Evolutionary conservation across 1,284 basidiomycete genomes (phyloP).

Genomic region (Trametes polyzona): DNA sequence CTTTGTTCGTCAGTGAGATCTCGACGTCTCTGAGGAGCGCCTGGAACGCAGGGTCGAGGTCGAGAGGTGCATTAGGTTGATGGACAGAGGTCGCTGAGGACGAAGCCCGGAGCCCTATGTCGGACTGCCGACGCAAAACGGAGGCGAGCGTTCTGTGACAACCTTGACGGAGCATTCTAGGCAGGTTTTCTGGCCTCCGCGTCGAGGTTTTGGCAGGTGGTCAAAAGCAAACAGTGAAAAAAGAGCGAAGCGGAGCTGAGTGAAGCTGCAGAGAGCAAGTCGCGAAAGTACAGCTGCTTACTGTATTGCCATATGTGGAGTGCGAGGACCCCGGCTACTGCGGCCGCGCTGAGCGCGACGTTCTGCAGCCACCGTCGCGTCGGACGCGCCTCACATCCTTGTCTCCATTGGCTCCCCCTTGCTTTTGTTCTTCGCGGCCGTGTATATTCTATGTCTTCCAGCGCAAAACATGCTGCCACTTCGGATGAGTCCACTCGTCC

Average conservation of each 20-base stretch:
- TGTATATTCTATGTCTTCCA: slow-evolving; percentile 9
- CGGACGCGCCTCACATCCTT: not conserved
- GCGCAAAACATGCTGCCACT: slow-evolving; percentile 7
- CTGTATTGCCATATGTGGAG: too few species aligned
- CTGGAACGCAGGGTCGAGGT: slow-evolving; percentile 66
- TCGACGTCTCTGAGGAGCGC: slow-evolving; percentile 67
- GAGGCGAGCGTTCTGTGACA: slow-evolving; percentile 22
- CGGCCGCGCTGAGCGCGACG: too few species aligned
- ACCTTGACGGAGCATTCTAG: slow-evolving; percentile 31
- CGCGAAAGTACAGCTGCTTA: too few species aligned
- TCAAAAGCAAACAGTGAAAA: too few species aligned
- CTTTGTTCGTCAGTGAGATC: slow-evolving; percentile 58
- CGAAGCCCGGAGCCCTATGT: slow-evolving; percentile 30
- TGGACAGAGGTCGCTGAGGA: slow-evolving; percentile 25
- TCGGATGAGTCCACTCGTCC: slow-evolving; percentile 27
- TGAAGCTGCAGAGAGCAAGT: too few species aligned
- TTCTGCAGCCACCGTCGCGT: too few species aligned
- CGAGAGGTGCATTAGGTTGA: slow-evolving; percentile 48
- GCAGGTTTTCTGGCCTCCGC: not conserved
- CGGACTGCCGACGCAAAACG: slow-evolving; percentile 23
- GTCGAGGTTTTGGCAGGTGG: too few species aligned
- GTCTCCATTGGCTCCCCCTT: not conserved
- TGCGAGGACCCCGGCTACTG: too few species aligned
- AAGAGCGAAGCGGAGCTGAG: too few species aligned
- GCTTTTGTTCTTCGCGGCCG: not conserved